These are phyloP conservation scores for Gremmenia infestans DNA, from an alignment of 2,329 filamentous ascomycete species.

Conservation along the genomic window DNA sequence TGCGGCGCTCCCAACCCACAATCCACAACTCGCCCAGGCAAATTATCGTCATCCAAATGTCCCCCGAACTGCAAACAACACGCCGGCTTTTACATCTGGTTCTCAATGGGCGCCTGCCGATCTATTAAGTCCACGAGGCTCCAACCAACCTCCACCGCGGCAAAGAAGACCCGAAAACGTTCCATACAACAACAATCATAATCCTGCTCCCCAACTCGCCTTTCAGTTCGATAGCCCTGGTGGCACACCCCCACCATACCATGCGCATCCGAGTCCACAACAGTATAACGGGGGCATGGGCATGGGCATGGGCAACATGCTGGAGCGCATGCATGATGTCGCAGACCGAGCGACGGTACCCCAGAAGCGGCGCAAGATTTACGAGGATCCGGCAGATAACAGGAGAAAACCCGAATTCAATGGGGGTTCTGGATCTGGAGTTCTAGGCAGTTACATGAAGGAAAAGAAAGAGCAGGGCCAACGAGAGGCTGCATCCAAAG, in stretches of 20 bases:
- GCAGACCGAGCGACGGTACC: slow-evolving; percentile 59
- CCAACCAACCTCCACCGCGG: slow-evolving; percentile 15
- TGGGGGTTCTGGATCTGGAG: slow-evolving; percentile 48
- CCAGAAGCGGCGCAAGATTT: slow-evolving; percentile 60
- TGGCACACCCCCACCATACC: slow-evolving; percentile 7
- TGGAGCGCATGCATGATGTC: slow-evolving; percentile 73
- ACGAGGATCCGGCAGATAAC: slow-evolving; percentile 38
- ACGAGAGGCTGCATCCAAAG: slow-evolving; percentile 28
- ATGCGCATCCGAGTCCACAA: slow-evolving; percentile 4
- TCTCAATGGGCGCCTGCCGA: slow-evolving; percentile 37
- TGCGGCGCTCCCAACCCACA: background rate
- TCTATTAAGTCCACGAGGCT: slow-evolving; percentile 39
- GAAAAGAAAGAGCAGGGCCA: slow-evolving; percentile 48
- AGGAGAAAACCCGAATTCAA: slow-evolving; percentile 40
- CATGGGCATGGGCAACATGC: slow-evolving; percentile 52
- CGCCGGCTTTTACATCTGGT: slow-evolving; percentile 12
- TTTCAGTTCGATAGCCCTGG: slow-evolving; percentile 31
- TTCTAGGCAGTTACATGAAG: slow-evolving; percentile 62
- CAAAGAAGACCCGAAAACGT: slow-evolving; percentile 12
- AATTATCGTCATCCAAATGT: slow-evolving; percentile 22
- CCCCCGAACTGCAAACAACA: slow-evolving; percentile 18
- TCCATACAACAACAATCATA: slow-evolving; percentile 5
- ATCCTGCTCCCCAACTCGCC: slow-evolving; percentile 13
- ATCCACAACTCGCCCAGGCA: slow-evolving; percentile 22
- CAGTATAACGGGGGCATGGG: slow-evolving; percentile 14